Evolutionary conservation across 495 filamentous ascomycete species (phyloP).

Genomic region (Cercophora sp.): DNA sequence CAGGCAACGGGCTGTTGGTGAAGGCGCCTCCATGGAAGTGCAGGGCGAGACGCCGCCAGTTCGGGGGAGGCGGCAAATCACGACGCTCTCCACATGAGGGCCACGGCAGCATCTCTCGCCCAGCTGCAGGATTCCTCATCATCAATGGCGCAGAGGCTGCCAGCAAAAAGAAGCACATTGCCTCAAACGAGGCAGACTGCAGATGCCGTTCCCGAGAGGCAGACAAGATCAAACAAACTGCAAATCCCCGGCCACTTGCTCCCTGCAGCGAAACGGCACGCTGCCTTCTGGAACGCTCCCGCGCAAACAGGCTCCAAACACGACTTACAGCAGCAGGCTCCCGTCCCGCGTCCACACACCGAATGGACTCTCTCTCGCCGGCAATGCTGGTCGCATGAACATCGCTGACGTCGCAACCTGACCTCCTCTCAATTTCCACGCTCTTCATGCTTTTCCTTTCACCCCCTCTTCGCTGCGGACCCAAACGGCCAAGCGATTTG

Average conservation of each 20-base stretch:
- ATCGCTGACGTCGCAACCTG: neutral
- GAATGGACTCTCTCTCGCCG: neutral
- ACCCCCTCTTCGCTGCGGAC: no score
- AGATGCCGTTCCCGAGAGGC: neutral
- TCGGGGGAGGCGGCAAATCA: conserved; percentile 7
- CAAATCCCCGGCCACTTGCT: no score
- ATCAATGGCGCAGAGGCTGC: no score
- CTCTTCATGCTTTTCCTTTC: neutral
- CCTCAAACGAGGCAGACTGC: conserved; percentile 3
- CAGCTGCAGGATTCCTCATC: neutral
- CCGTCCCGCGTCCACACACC: neutral
- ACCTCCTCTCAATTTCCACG: neutral
- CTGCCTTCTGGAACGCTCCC: neutral
- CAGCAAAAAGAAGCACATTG: neutral
- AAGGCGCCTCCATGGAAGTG: neutral
- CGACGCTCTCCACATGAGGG: neutral
- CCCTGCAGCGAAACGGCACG: no score
- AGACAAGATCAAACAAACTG: no score
- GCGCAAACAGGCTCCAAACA: conserved; percentile 3
- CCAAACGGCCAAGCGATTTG: no score
- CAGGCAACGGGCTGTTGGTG: neutral
- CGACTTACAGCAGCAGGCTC: neutral
- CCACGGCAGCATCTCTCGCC: neutral
- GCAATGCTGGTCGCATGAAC: neutral
- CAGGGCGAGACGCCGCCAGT: conserved; percentile 6